A percentile compares a stretch with the other conserved stretches of the same genome.
These are phyloP conservation scores for Bryoglossum gracile DNA, from an alignment of 495 filamentous ascomycete genomes.

Conservation along the genomic window DNA sequence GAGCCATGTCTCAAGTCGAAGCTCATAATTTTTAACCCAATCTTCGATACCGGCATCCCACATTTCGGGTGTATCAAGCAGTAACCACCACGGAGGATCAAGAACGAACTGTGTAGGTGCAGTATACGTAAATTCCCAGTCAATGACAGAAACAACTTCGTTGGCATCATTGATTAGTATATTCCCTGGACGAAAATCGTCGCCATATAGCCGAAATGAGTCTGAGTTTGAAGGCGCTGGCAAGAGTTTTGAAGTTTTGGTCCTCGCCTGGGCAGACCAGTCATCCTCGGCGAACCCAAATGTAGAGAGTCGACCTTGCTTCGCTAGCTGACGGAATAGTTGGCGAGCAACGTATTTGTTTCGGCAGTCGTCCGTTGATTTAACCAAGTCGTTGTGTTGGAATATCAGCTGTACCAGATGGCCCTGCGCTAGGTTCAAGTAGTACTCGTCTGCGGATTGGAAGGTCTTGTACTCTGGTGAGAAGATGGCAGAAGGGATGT, in stretches of 20 bases:
- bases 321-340: conserved; percentile 28
- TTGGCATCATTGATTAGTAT: conserved; percentile 20
- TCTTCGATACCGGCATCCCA: conserved; percentile 29
- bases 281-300: conserved; percentile 28
- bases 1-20: conserved; percentile 26
- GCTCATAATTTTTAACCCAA: conserved; percentile 24
- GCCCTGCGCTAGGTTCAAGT: conserved; percentile 33
- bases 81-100: conserved; percentile 38
- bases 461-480: conserved; percentile 29
- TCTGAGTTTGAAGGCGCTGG: neutral
- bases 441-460: conserved; percentile 32
- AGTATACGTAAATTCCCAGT: conserved; percentile 38
- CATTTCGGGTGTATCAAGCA: conserved; percentile 31
- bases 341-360: conserved; percentile 32
- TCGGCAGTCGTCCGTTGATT: conserved; percentile 30
- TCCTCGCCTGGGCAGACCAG: conserved; percentile 22
- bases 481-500: conserved; percentile 20
- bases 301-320: conserved; percentile 25
- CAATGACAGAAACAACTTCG: conserved; percentile 20
- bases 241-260: neutral
- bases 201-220: conserved; percentile 19
- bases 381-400: conserved; percentile 35
- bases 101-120: conserved; percentile 34
- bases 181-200: conserved; percentile 26
- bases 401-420: conserved; percentile 33